Evolutionary conservation across 768 basidiomycete species (phyloP), one percentile per base, ranked within the genome.

Genomic region (Tulasnella sp.): DNA sequence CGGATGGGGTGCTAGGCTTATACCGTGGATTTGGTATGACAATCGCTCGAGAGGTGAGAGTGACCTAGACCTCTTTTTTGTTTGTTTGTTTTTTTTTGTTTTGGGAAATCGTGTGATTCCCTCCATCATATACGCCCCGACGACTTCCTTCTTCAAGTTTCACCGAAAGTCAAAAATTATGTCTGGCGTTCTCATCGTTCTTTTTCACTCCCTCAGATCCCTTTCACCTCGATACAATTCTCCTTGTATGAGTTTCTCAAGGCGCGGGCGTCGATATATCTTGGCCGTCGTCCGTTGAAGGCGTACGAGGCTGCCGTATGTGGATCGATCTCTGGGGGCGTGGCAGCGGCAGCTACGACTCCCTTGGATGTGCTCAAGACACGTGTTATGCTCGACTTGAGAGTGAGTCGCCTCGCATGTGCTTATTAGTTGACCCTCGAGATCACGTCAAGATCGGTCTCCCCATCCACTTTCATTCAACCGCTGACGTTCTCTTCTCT

Each of bases 351-450:
- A 0, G 64, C 86, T 34, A 98, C 96, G 1, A 98, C 96, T 0
- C 96, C 96, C 1, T 75, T 99, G 29, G 96, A 99, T 67, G 96
- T 98, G 1, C 78, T 96, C 32, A 99, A 99, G 70, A 99, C 96
- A 1, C 80, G 96, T 17, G 86, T 96, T 45, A 99, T 99, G 96
- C 78, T 98, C 7, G 93, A 95, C 67, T 76, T 88, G 55, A 77
- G 85, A 67, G 93, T 93, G 65, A 56, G 81, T 70, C 26, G 21
- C 34, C 34, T 38, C 34, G 15, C 34, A 7, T 38, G 5, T 5
- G 34, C 34, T 38, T 15, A 38, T 38, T 43, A 19, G 13, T 19
- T n/a, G n/a, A n/a, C n/a, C n/a, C 5, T 48, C 21, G 34, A 11
- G n/a, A 45, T 64, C 32, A 23, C n/a, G 9, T 52, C 23, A 52